Conservation (phyloP, 2,329 filamentous ascomycete species). For the Apiospora hydei region DNA sequence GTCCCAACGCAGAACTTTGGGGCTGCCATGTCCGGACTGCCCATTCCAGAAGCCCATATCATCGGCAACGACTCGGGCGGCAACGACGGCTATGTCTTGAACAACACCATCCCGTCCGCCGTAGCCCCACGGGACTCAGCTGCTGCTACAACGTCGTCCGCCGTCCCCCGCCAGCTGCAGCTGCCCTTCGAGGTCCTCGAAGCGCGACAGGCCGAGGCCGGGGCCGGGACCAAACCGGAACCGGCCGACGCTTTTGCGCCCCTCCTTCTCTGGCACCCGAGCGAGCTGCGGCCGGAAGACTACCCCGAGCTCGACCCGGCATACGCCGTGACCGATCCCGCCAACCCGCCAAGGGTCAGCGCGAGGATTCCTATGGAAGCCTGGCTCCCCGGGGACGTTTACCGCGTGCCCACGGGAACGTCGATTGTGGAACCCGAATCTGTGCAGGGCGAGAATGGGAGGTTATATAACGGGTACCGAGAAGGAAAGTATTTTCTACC, state of each 20-base stretch:
- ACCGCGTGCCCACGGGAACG: background rate
- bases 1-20: background rate
- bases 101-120: background rate
- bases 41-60: background rate
- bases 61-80: background rate
- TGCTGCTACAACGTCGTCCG: background rate
- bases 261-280: background rate
- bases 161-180: background rate
- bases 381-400: background rate
- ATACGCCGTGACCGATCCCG: background rate
- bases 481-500: slow-evolving; percentile 11
- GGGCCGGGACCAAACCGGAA: background rate
- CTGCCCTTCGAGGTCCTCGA: background rate
- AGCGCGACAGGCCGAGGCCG: background rate
- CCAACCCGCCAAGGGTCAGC: background rate
- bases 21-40: background rate
- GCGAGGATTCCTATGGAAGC: background rate
- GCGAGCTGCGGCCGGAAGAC: background rate
- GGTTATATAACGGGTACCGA: slow-evolving; percentile 2
- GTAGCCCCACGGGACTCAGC: background rate
- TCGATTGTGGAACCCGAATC: background rate
- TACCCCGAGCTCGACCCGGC: background rate
- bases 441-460: background rate
- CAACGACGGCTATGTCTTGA: background rate
- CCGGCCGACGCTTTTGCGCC: background rate